Evolutionary conservation across 768 basidiomycete genomes (phyloP).

Genomic region (Lactifluus rugatus): DNA sequence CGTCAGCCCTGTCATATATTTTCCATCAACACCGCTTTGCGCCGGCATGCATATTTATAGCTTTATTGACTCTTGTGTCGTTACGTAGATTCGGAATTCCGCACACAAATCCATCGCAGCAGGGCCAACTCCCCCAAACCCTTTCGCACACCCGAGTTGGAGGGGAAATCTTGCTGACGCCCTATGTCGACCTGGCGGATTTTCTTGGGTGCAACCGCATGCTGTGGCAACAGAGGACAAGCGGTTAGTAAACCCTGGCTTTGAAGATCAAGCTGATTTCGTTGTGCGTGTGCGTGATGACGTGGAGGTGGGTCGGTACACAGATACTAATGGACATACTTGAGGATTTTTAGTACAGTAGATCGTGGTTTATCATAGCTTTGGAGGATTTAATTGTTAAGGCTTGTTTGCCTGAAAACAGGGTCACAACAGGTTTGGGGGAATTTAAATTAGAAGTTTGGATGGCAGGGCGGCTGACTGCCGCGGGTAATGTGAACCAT

Average conservation of each 20-base stretch:
- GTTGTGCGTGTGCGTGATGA: constrained; percentile 6
- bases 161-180: constrained; percentile 63
- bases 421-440: background rate
- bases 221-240: constrained; percentile 60
- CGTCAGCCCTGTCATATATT: constrained; percentile 6
- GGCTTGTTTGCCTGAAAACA: background rate
- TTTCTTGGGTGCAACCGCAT: constrained; percentile 65
- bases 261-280: constrained; percentile 22
- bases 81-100: constrained; percentile 67
- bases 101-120: constrained; percentile 63
- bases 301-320: constrained; percentile 10
- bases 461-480: background rate
- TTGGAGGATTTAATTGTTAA: background rate
- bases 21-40: constrained; percentile 9
- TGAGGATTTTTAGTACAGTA: background rate
- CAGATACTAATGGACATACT: background rate
- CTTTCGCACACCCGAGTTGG: constrained; percentile 77
- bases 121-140: constrained; percentile 65
- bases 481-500: constrained; percentile 1
- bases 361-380: background rate
- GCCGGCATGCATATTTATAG: constrained; percentile 12
- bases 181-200: constrained; percentile 71
- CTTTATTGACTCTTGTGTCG: constrained; percentile 13
- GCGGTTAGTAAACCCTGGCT: constrained; percentile 66
- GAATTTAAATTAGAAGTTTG: background rate